Percentiles rank a stretch among this genome's conserved stretches.
Evolutionary conservation across 2,329 filamentous ascomycete species (phyloP).

Genomic region (Zymoseptoria ardabiliae): DNA sequence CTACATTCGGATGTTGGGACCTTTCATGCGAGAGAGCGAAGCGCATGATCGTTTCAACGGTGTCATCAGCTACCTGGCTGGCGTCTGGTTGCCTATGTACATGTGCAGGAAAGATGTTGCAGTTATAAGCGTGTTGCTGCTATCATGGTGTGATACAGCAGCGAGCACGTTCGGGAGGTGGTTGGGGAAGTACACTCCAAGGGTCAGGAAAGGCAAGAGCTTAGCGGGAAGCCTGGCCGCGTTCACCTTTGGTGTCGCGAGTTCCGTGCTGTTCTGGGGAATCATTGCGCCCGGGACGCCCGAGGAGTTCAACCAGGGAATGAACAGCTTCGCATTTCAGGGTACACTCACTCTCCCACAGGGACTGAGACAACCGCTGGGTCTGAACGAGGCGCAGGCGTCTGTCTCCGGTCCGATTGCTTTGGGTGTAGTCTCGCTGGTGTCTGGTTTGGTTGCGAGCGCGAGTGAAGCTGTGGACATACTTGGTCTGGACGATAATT

Average conservation of each 20-base stretch:
- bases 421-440: constrained; percentile 71
- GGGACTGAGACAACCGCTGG: constrained; percentile 51
- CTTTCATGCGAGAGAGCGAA: constrained; percentile 94
- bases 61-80: constrained; percentile 92
- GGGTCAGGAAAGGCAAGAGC: constrained; percentile 80
- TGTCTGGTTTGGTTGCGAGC: constrained; percentile 82
- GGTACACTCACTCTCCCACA: constrained; percentile 65
- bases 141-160: constrained; percentile 97
- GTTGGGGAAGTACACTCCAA: constrained; percentile 82
- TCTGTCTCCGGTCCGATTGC: constrained; percentile 65
- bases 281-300: constrained; percentile 58
- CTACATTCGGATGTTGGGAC: constrained; percentile 78
- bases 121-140: constrained; percentile 77
- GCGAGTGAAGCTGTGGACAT: constrained; percentile 85
- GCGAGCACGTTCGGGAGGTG: constrained; percentile 88
- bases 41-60: constrained; percentile 84
- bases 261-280: constrained; percentile 83
- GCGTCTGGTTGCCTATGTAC: constrained; percentile 75
- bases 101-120: constrained; percentile 92
- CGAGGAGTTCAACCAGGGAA: constrained; percentile 31
- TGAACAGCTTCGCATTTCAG: constrained; percentile 70
- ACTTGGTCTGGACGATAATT: constrained; percentile 93
- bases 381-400: constrained; percentile 51
- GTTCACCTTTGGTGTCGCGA: constrained; percentile 71
- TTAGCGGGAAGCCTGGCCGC: constrained; percentile 82